Evolutionary conservation across 192 early-diverging fungal genomes (phyloP).

Genomic region (Phycomyces blakesleeanus): DNA sequence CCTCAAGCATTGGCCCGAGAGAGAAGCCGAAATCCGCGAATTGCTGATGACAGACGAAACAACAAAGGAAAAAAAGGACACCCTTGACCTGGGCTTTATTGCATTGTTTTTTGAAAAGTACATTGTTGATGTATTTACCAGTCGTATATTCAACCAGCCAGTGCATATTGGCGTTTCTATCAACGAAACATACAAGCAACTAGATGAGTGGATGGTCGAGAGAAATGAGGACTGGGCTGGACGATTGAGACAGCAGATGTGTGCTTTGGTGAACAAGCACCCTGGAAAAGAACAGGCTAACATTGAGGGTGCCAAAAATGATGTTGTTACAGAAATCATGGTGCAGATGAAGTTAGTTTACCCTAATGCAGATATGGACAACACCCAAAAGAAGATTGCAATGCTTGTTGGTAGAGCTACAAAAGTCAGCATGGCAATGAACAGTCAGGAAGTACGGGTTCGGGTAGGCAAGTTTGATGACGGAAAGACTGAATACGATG

Average conservation of each 20-base stretch:
- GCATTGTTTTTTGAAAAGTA: conserved; percentile 45
- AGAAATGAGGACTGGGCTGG: conserved; percentile 32
- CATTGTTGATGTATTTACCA: conserved; percentile 36
- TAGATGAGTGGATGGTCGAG: conserved; percentile 35
- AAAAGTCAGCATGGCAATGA: conserved; percentile 41
- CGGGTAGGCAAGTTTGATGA: background rate
- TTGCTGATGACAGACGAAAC: conserved; percentile 18
- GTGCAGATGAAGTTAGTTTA: conserved; percentile 28
- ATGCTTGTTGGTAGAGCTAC: conserved; percentile 37
- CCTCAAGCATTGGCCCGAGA: background rate
- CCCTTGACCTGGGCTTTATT: conserved; percentile 32
- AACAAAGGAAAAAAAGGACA: conserved; percentile 32
- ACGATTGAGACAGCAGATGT: conserved; percentile 41
- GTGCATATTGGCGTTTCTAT: conserved; percentile 38
- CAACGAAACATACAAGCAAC: conserved; percentile 20
- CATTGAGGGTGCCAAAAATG: conserved; percentile 19
- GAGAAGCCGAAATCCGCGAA: conserved; percentile 9
- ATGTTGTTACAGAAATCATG: conserved; percentile 28
- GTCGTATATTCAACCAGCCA: conserved; percentile 37
- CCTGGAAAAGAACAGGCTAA: conserved; percentile 18
- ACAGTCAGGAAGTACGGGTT: conserved; percentile 31
- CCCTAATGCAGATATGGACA: conserved; percentile 15
- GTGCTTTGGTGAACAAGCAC: conserved; percentile 32
- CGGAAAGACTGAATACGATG: conserved; percentile 1
- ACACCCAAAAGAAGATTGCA: conserved; percentile 20